phyloP scores from a whole-genome alignment of 352 stramenopile species.

The Halophytophthora polymorphica region DNA sequence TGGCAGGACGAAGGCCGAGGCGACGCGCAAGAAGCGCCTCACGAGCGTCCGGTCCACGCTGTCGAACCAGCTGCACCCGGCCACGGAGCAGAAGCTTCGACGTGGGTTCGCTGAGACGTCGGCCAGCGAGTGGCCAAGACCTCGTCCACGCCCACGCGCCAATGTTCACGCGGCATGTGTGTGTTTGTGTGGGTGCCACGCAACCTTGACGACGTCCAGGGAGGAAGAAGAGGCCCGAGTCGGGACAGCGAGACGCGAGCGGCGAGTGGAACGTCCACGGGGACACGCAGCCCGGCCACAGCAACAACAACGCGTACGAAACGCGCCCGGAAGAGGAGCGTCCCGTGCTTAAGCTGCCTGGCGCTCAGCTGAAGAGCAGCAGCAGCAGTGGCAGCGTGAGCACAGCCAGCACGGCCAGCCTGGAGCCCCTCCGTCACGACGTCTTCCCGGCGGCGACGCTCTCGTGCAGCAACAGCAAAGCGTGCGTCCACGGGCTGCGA shows the following conservation, averaged over 20 bases:
- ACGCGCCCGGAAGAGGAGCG: not conserved
- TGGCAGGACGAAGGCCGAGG: conserved; percentile 64
- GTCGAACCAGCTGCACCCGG: conserved; percentile 71
- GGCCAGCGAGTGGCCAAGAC: not conserved
- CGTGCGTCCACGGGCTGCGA: conserved; percentile 4
- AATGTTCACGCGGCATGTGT: conserved; percentile 1
- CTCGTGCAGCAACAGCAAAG: conserved; percentile 1
- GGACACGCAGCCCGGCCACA: not conserved
- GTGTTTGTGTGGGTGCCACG: not conserved
- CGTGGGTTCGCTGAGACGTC: conserved; percentile 31
- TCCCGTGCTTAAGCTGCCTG: not conserved
- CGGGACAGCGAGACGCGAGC: conserved; percentile 13
- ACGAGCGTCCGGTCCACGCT: conserved; percentile 71
- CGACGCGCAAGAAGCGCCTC: conserved; percentile 63
- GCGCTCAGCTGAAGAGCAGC: no score
- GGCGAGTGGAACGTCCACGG: conserved; percentile 6
- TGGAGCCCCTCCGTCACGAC: conserved; percentile 20
- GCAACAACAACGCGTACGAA: conserved; percentile 28
- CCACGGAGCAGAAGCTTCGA: conserved; percentile 61
- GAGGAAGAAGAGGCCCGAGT: conserved; percentile 32
- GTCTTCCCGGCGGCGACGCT: conserved; percentile 6
- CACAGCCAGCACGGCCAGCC: conserved; percentile 14
- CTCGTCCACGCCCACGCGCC: not conserved
- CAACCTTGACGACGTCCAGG: conserved; percentile 12
- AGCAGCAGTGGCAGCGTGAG: no score